phyloP scores from a whole-genome alignment of 352 stramenopile species.

The Phytophthora pisi region DNA sequence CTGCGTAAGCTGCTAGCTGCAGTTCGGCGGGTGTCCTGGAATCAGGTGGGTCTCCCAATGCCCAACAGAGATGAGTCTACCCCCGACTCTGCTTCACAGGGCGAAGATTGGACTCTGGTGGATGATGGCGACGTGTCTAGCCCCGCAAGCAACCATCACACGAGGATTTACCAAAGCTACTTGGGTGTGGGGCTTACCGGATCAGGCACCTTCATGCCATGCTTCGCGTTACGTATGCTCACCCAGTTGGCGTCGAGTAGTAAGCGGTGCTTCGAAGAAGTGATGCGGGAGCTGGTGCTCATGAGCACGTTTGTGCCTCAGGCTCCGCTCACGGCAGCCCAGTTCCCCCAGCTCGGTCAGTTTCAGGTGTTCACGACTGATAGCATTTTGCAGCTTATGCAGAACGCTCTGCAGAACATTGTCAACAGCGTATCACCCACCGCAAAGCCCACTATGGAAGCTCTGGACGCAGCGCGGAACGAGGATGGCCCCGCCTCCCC shows the following conservation, averaged over 20 bases:
- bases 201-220: slow-evolving; percentile 67
- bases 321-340: slow-evolving; percentile 39
- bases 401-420: slow-evolving; percentile 64
- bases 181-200: slow-evolving; percentile 70
- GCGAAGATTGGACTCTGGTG: slow-evolving; percentile 30
- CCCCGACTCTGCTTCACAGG: slow-evolving; percentile 13
- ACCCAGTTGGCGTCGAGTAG: slow-evolving; percentile 73
- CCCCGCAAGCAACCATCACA: slow-evolving; percentile 61
- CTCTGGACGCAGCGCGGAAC: slow-evolving; percentile 46
- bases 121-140: slow-evolving; percentile 46
- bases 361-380: slow-evolving; percentile 84
- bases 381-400: slow-evolving; percentile 81
- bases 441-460: slow-evolving; percentile 50
- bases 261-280: slow-evolving; percentile 76
- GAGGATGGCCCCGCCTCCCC: slow-evolving; percentile 35
- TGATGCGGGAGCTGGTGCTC: slow-evolving; percentile 72
- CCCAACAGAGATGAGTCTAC: slow-evolving; percentile 28
- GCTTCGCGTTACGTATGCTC: slow-evolving; percentile 84
- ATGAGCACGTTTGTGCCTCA: slow-evolving; percentile 72
- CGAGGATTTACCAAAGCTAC: slow-evolving; percentile 85
- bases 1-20: slow-evolving; percentile 65
- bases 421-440: slow-evolving; percentile 68
- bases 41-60: slow-evolving; percentile 66
- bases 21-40: slow-evolving; percentile 71
- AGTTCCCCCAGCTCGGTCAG: slow-evolving; percentile 65